These are phyloP conservation scores for Stereocaulon alpinum DNA, from an alignment of 495 filamentous ascomycete species.

Conservation along the genomic window DNA sequence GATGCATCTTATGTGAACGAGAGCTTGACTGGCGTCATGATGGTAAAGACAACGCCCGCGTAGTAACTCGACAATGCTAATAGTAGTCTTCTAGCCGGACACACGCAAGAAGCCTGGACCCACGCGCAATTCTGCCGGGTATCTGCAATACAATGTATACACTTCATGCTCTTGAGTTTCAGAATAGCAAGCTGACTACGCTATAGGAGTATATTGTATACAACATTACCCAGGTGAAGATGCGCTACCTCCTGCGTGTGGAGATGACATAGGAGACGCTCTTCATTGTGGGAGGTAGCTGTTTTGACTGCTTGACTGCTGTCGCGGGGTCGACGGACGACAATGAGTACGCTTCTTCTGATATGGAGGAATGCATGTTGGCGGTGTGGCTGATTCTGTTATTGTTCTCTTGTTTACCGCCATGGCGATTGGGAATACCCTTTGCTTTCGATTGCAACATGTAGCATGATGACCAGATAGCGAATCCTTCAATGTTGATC, in stretches of 20 bases:
- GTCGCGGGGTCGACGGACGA: background rate
- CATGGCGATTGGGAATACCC: too few relatives aligned
- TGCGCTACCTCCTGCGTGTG: conserved; percentile 66
- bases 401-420: too few relatives aligned
- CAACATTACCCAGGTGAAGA: conserved; percentile 62
- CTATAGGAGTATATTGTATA: conserved; percentile 59
- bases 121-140: conserved; percentile 12
- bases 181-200: background rate
- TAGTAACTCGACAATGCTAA: background rate
- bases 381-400: too few relatives aligned
- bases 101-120: conserved; percentile 10
- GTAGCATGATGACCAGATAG: too few relatives aligned
- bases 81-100: conserved; percentile 12
- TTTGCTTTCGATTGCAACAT: too few relatives aligned
- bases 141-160: conserved; percentile 27
- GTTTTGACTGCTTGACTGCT: background rate
- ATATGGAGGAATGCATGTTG: too few relatives aligned
- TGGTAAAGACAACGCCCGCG: conserved; percentile 29
- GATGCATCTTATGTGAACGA: conserved; percentile 57
- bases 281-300: too few relatives aligned
- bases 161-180: background rate
- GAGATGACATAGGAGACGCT: conserved; percentile 7
- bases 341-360: too few relatives aligned
- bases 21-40: conserved; percentile 51
- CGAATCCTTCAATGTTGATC: too few relatives aligned